Evolutionary conservation across 2,329 filamentous ascomycete species (phyloP).

Genomic region (Diaporthe amygdali): DNA sequence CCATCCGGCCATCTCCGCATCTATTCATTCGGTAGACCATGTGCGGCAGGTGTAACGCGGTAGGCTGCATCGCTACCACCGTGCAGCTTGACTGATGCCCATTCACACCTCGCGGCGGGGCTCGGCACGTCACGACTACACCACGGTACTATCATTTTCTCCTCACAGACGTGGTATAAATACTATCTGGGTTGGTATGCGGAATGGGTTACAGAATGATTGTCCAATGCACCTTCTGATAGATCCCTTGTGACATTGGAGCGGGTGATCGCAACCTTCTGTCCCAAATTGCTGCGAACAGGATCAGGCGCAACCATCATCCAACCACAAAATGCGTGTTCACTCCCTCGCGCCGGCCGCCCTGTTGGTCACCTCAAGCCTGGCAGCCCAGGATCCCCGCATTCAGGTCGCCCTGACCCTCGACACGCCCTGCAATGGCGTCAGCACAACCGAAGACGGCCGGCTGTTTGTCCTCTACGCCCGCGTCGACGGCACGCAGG

Average conservation of each 20-base stretch:
- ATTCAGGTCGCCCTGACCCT: slow-evolving; percentile 16
- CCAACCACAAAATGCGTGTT: background rate
- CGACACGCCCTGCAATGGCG: slow-evolving; percentile 22
- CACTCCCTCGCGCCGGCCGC: background rate
- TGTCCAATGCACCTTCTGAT: background rate
- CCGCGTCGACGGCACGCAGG: slow-evolving; percentile 23
- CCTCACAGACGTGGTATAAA: background rate
- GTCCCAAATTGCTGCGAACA: background rate
- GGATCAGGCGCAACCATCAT: background rate
- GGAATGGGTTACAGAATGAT: no score
- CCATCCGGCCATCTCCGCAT: background rate
- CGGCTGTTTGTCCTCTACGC: slow-evolving; percentile 24
- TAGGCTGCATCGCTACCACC: background rate
- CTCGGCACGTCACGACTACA: background rate
- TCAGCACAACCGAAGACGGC: slow-evolving; percentile 16
- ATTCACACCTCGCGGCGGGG: slow-evolving; percentile 9
- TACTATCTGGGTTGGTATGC: background rate
- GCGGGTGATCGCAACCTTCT: background rate
- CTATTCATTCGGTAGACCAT: background rate
- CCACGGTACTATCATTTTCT: background rate
- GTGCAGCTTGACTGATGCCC: background rate
- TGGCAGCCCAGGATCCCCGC: slow-evolving; percentile 14
- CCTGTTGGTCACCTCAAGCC: background rate
- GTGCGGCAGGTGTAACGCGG: background rate
- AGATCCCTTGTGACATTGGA: no score